A percentile compares a stretch with the other conserved stretches of the same genome.
phyloP scores from a whole-genome alignment of 2,329 filamentous ascomycete genomes.

The Immersiporthe knoxdaviesiana region DNA sequence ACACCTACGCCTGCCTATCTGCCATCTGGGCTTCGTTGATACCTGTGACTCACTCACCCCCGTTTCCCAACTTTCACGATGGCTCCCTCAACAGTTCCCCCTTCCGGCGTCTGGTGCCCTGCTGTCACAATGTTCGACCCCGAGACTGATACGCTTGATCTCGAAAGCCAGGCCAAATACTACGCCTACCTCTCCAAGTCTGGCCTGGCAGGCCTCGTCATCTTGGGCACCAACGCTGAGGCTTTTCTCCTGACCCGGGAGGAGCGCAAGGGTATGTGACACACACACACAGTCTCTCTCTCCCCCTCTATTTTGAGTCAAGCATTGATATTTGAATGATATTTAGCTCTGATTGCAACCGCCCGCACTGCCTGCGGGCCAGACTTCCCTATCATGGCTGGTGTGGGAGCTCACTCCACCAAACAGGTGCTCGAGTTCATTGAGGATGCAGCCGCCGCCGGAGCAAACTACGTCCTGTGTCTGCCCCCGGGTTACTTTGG shows the following conservation, averaged over 20 bases:
- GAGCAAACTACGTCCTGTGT: slow-evolving; percentile 64
- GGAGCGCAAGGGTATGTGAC: slow-evolving; percentile 33
- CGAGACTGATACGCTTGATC: slow-evolving; percentile 36
- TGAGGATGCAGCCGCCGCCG: slow-evolving; percentile 60
- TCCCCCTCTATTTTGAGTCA: neutral
- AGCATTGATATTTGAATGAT: neutral
- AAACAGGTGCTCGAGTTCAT: slow-evolving; percentile 65
- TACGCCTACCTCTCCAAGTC: slow-evolving; percentile 37
- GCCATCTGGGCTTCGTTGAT: neutral
- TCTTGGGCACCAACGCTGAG: slow-evolving; percentile 42
- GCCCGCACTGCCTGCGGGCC: slow-evolving; percentile 58
- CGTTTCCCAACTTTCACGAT: slow-evolving; percentile 10
- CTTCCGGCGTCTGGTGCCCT: slow-evolving; percentile 39
- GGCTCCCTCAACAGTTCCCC: slow-evolving; percentile 32
- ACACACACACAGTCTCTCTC: too few species aligned
- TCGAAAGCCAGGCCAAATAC: slow-evolving; percentile 37
- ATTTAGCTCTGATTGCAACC: slow-evolving; percentile 51
- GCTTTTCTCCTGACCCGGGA: slow-evolving; percentile 40
- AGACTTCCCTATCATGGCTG: slow-evolving; percentile 63
- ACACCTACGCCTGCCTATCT: neutral
- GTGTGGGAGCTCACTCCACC: slow-evolving; percentile 66
- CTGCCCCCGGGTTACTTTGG: slow-evolving; percentile 68
- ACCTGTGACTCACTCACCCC: neutral
- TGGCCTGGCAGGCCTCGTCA: slow-evolving; percentile 38
- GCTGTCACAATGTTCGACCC: slow-evolving; percentile 42